phyloP scores from a whole-genome alignment of 1,284 basidiomycete genomes.

The Cystobasidiaceae sp. region DNA sequence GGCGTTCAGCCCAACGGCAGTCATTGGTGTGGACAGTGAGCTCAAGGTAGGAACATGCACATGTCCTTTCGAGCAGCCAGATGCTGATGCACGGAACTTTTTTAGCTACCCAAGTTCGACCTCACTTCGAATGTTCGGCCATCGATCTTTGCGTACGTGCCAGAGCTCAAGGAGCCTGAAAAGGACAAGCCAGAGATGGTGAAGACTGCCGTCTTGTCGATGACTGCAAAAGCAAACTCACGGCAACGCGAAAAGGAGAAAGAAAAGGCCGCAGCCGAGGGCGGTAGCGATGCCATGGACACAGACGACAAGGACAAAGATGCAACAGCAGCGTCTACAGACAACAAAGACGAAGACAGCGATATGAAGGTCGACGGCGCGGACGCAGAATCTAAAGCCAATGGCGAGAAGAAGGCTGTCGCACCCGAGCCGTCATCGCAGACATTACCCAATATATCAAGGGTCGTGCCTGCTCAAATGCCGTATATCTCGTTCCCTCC shows the following conservation, averaged over 20 bases:
- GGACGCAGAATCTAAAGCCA: not conserved
- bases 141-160: conserved; percentile 82
- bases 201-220: conserved; percentile 85
- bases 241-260: conserved; percentile 69
- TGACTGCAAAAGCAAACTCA: conserved; percentile 87
- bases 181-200: conserved; percentile 86
- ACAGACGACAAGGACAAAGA: conserved; percentile 49
- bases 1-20: conserved; percentile 86
- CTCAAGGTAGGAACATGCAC: conserved; percentile 58
- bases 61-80: not conserved
- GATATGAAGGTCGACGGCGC: conserved; percentile 1
- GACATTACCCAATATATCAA: conserved; percentile 77
- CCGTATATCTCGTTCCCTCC: conserved; percentile 74
- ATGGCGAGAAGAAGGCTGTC: conserved; percentile 53
- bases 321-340: conserved; percentile 52
- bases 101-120: conserved; percentile 79
- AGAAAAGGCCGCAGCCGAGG: conserved; percentile 67
- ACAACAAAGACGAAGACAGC: conserved; percentile 42
- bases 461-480: conserved; percentile 86
- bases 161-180: conserved; percentile 74
- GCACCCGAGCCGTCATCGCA: conserved; percentile 66
- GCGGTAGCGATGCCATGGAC: conserved; percentile 66
- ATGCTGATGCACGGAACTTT: not conserved
- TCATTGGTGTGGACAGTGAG: conserved; percentile 80
- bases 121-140: conserved; percentile 74